Percentiles rank a stretch among this genome's conserved stretches.
phyloP scores from a whole-genome alignment of 106 monocot genomes.

The Dioscorea zingiberensis region DNA sequence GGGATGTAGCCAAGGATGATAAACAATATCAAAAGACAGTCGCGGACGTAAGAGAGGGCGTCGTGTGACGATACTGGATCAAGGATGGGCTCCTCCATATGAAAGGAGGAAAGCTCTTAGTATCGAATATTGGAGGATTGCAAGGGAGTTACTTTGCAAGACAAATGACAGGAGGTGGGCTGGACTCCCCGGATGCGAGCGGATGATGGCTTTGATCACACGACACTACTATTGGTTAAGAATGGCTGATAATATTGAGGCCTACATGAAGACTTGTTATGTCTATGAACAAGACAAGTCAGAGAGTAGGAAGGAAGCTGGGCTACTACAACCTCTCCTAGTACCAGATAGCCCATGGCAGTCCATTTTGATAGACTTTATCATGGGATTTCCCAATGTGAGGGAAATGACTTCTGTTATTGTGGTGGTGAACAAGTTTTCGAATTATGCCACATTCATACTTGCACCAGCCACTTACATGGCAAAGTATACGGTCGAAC shows the following conservation, averaged over 20 bases:
- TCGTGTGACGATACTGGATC: not conserved
- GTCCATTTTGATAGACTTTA: not conserved
- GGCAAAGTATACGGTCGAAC: not conserved
- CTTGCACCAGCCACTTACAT: not conserved
- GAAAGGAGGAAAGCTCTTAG: not conserved
- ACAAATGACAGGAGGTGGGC: not conserved
- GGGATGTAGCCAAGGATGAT: not conserved
- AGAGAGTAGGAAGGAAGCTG: not conserved
- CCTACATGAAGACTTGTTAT: not conserved
- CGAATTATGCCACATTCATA: constrained; percentile 2
- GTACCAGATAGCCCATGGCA: not conserved
- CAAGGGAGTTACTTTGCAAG: not conserved
- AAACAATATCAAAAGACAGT: not conserved
- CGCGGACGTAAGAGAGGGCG: not conserved
- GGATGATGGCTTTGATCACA: not conserved
- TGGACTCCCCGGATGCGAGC: not conserved
- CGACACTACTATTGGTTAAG: not conserved
- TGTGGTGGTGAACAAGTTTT: not conserved
- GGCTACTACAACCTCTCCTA: not conserved
- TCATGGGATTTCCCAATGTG: not conserved
- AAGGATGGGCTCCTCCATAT: not conserved
- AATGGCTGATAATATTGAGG: not conserved
- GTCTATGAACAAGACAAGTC: not conserved
- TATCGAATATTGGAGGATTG: not conserved
- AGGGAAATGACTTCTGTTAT: not conserved